phyloP scores from a whole-genome alignment of 208 protist species.

The Leishmania lainsoni region DNA sequence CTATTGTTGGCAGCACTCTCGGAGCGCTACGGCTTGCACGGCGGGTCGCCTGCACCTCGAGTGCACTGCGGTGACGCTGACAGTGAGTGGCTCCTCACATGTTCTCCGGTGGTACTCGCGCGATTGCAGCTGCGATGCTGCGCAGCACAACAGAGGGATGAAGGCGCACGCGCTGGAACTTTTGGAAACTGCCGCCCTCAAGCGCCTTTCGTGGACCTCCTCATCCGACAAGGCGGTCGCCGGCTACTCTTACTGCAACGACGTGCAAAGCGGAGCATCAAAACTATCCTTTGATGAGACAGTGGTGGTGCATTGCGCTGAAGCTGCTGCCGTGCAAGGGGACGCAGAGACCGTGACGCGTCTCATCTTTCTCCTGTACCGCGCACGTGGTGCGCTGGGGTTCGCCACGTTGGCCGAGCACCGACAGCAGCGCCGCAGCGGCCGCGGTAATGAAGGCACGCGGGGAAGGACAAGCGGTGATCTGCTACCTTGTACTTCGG shows the following conservation, averaged over 20 bases:
- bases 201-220: conserved; percentile 21
- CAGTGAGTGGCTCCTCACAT: conserved; percentile 33
- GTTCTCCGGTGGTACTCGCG: conserved; percentile 28
- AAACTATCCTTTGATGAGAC: conserved; percentile 39
- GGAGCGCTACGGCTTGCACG: conserved; percentile 14
- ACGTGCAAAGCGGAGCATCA: background rate
- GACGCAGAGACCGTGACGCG: conserved; percentile 68
- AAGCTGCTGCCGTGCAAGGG: conserved; percentile 51
- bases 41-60: background rate
- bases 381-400: conserved; percentile 40
- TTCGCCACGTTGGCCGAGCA: conserved; percentile 29
- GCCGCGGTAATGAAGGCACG: background rate
- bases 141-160: conserved; percentile 16
- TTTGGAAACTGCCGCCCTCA: conserved; percentile 43
- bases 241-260: background rate
- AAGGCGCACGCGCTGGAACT: conserved; percentile 41
- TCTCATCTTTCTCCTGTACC: conserved; percentile 74
- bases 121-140: conserved; percentile 45
- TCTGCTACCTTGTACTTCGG: background rate
- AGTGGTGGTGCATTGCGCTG: conserved; percentile 60
- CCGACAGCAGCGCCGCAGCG: conserved; percentile 15
- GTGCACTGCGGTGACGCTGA: conserved; percentile 8
- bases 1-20: conserved; percentile 8
- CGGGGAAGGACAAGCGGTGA: conserved; percentile 2
- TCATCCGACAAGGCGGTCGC: background rate